Evolutionary conservation across 1,284 basidiomycete genomes (phyloP).

Genomic region (Trichosporon ovoides): DNA sequence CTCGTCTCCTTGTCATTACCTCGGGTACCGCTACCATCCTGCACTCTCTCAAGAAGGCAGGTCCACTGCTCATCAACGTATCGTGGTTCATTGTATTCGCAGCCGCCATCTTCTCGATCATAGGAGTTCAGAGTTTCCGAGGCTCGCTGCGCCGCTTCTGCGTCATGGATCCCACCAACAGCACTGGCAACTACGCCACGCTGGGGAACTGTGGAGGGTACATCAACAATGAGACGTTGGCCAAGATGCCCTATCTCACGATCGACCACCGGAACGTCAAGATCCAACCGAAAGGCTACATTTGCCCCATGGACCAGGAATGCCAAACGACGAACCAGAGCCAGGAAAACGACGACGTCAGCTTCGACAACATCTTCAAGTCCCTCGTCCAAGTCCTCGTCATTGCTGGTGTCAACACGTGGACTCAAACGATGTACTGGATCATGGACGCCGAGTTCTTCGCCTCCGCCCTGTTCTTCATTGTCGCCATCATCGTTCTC

Average conservation of each 20-base stretch:
- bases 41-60: constrained; percentile 83
- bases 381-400: constrained; percentile 80
- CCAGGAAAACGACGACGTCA: constrained; percentile 64
- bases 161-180: constrained; percentile 45
- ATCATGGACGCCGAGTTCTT: constrained; percentile 92
- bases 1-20: constrained; percentile 79
- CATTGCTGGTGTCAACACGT: constrained; percentile 61
- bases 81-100: constrained; percentile 89
- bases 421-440: constrained; percentile 70
- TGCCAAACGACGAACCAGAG: constrained; percentile 58
- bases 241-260: constrained; percentile 28
- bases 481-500: constrained; percentile 72
- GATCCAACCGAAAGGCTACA: constrained; percentile 65
- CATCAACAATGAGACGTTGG: constrained; percentile 58
- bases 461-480: constrained; percentile 80
- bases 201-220: constrained; percentile 65
- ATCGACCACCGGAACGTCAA: constrained; percentile 42
- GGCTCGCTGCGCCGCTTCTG: constrained; percentile 67
- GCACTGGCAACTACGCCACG: constrained; percentile 31
- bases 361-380: constrained; percentile 85
- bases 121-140: constrained; percentile 84
- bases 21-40: constrained; percentile 95
- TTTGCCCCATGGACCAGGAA: constrained; percentile 74
- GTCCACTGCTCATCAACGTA: constrained; percentile 80
- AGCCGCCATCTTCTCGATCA: constrained; percentile 81